A percentile compares a stretch with the other conserved stretches of the same genome.
Conservation (phyloP, 768 basidiomycete genomes). For the Boletus rex-veris region DNA sequence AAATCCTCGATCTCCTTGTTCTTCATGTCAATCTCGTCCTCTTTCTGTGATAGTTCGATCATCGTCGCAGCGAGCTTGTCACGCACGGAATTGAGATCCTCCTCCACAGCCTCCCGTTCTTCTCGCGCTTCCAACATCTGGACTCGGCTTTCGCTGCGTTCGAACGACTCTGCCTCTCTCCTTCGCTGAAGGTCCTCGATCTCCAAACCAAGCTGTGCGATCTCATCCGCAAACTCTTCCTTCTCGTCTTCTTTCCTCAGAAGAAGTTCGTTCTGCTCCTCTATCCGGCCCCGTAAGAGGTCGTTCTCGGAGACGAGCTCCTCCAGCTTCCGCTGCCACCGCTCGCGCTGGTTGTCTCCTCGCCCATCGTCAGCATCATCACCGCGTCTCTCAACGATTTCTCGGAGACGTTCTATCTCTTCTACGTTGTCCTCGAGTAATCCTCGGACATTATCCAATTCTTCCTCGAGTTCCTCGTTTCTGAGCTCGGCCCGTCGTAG, state of each 20-base stretch:
- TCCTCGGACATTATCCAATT: conserved; percentile 65
- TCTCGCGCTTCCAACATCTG: conserved; percentile 69
- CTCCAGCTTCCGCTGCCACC: conserved; percentile 48
- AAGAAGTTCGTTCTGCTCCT: conserved; percentile 57
- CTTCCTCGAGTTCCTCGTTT: conserved; percentile 68
- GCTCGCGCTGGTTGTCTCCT: conserved; percentile 39
- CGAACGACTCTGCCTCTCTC: conserved; percentile 58
- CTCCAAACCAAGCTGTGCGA: conserved; percentile 60
- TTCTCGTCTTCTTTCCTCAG: conserved; percentile 64
- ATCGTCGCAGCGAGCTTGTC: conserved; percentile 77
- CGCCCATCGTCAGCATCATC: conserved; percentile 40
- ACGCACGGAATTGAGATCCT: conserved; percentile 65
- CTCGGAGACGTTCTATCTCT: conserved; percentile 71
- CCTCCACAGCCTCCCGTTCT: conserved; percentile 75
- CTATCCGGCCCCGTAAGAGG: conserved; percentile 53
- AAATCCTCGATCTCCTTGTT: conserved; percentile 76
- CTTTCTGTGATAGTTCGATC: conserved; percentile 82
- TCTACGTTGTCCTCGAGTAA: conserved; percentile 80
- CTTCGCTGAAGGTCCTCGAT: conserved; percentile 64
- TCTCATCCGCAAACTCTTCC: conserved; percentile 64
- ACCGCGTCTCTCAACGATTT: conserved; percentile 58
- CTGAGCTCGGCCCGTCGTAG: conserved; percentile 56
- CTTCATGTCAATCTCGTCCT: conserved; percentile 83
- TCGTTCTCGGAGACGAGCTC: conserved; percentile 63
- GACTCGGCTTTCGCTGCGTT: conserved; percentile 71